These are phyloP conservation scores for Trichoderma orchidacearum DNA, from an alignment of 495 filamentous ascomycete species.

Conservation along the genomic window DNA sequence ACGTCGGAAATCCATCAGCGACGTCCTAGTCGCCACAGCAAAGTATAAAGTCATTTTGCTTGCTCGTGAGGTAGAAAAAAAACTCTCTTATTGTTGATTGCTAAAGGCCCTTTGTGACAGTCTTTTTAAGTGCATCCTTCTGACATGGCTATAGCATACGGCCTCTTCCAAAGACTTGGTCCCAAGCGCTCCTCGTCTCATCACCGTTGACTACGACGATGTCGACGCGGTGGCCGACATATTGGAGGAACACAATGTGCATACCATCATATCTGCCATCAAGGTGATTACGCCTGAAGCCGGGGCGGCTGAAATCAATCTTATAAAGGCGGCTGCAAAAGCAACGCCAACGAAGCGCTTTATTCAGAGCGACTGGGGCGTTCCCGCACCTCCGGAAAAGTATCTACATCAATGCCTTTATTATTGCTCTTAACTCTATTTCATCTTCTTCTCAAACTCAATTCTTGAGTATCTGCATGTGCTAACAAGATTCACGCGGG, in stretches of 20 bases:
- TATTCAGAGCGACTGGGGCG: neutral
- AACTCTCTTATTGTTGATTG: too few relatives aligned
- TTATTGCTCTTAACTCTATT: neutral
- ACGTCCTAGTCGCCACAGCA: constrained; percentile 16
- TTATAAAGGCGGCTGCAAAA: neutral
- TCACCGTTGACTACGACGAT: constrained; percentile 26
- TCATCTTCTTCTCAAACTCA: too few relatives aligned
- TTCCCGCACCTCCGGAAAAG: neutral
- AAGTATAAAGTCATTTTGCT: constrained; percentile 5
- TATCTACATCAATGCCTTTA: neutral
- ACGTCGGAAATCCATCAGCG: constrained; percentile 33
- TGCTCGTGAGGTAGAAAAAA: neutral
- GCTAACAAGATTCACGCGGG: neutral
- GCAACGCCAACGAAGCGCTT: neutral
- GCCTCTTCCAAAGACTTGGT: neutral
- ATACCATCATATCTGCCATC: constrained; percentile 33
- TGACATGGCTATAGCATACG: neutral
- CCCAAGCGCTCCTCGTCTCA: constrained; percentile 2
- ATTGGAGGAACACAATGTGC: constrained; percentile 26
- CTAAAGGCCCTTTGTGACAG: too few relatives aligned
- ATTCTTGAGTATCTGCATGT: neutral
- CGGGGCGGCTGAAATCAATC: neutral
- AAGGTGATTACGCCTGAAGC: neutral
- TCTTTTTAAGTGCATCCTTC: too few relatives aligned
- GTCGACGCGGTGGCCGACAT: constrained; percentile 14